Conservation (phyloP, 208 protist species). For the Naegleria gruberi region DNA sequence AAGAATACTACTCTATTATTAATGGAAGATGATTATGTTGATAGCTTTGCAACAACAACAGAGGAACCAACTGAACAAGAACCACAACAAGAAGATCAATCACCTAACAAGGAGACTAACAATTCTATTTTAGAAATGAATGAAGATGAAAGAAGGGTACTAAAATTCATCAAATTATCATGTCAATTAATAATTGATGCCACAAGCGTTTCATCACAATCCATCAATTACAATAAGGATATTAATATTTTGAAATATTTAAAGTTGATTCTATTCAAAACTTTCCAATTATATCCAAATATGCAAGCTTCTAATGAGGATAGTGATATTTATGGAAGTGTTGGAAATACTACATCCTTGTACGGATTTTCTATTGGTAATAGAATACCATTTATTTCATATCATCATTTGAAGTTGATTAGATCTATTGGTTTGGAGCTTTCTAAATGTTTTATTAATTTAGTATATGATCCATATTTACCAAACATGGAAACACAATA, state of each 20-base stretch:
- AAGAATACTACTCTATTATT: no score
- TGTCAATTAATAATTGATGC: conserved; percentile 5
- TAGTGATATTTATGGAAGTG: not conserved
- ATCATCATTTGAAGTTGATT: not conserved
- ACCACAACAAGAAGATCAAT: no score
- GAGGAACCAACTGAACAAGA: no score
- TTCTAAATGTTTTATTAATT: conserved; percentile 9
- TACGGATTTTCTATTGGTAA: conserved; percentile 9
- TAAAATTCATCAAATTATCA: not conserved
- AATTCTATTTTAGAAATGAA: no score
- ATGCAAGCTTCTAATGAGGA: not conserved
- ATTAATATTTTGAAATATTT: not conserved
- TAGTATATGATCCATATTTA: conserved; percentile 4
- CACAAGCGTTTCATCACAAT: not conserved
- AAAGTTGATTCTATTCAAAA: not conserved
- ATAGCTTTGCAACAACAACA: no score
- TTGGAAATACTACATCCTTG: not conserved
- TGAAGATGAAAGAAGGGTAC: no score
- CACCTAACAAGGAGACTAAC: no score
- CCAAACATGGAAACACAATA: not conserved
- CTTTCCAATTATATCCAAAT: not conserved
- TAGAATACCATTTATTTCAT: not conserved
- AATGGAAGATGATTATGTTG: no score
- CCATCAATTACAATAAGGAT: not conserved
- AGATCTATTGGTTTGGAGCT: not conserved